Evolutionary conservation across 2,329 filamentous ascomycete genomes (phyloP).

Genomic region (Mollisia scopiformis): DNA sequence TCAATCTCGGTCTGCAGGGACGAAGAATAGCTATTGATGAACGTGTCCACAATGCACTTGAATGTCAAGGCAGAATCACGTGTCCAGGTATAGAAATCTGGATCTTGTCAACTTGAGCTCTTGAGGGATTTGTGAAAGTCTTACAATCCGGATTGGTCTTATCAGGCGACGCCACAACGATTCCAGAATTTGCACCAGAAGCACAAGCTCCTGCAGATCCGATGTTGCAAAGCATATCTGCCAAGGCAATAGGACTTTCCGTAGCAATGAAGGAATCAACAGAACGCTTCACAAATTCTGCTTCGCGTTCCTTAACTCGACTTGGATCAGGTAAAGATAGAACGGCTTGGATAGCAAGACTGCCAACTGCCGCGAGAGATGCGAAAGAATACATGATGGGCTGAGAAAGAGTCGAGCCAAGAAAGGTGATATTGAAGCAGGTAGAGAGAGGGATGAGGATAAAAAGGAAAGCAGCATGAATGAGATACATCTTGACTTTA

Average conservation of each 20-base stretch:
- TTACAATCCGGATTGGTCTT: slow-evolving; percentile 58
- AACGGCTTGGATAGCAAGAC: slow-evolving; percentile 53
- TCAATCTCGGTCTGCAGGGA: slow-evolving; percentile 57
- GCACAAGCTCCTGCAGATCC: slow-evolving; percentile 56
- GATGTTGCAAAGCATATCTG: slow-evolving; percentile 61
- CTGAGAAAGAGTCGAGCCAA: slow-evolving; percentile 15
- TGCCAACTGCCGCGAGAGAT: slow-evolving; percentile 53
- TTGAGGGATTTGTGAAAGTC: not conserved
- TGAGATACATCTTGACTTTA: slow-evolving; percentile 30
- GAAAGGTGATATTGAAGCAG: slow-evolving; percentile 24
- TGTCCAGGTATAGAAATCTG: slow-evolving; percentile 81
- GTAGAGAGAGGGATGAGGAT: slow-evolving; percentile 25
- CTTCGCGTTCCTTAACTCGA: slow-evolving; percentile 37
- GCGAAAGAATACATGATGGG: slow-evolving; percentile 55
- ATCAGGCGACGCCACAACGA: slow-evolving; percentile 61
- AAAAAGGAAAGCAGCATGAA: slow-evolving; percentile 22
- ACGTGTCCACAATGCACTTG: slow-evolving; percentile 70
- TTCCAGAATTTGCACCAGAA: slow-evolving; percentile 49
- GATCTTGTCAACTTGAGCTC: slow-evolving; percentile 6
- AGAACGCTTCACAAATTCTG: slow-evolving; percentile 46
- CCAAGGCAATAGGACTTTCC: slow-evolving; percentile 54
- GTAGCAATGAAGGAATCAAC: slow-evolving; percentile 56
- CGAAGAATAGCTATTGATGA: slow-evolving; percentile 55
- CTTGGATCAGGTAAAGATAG: slow-evolving; percentile 48
- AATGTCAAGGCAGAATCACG: slow-evolving; percentile 73